These are phyloP conservation scores for Eutrema japonicum DNA, from an alignment of 345 rosid species.

Conservation along the genomic window DNA sequence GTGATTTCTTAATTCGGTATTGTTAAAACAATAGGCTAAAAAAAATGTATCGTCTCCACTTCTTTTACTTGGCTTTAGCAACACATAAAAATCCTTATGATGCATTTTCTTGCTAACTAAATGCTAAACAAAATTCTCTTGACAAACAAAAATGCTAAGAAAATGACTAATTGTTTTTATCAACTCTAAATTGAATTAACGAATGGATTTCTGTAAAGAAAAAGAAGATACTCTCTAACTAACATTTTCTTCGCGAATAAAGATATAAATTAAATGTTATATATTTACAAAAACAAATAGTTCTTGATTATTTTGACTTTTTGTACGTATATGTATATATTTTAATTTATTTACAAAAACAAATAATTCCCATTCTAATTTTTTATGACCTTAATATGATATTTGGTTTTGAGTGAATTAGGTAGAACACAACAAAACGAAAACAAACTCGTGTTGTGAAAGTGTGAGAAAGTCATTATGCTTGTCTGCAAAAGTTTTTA, in stretches of 20 bases:
- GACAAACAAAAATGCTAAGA: too few relatives aligned
- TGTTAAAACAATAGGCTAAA: conserved; percentile 35
- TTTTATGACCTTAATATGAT: too few relatives aligned
- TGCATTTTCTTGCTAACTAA: not conserved
- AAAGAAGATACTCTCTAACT: not conserved
- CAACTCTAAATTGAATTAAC: not conserved
- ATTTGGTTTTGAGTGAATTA: too few relatives aligned
- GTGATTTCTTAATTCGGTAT: conserved; percentile 45
- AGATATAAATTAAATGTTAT: not conserved
- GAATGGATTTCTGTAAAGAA: not conserved
- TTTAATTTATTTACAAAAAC: too few relatives aligned
- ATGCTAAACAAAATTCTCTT: not conserved
- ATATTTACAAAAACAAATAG: not conserved
- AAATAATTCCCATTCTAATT: too few relatives aligned
- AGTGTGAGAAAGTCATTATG: too few relatives aligned
- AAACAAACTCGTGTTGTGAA: too few relatives aligned
- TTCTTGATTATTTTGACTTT: not conserved
- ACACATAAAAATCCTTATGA: not conserved
- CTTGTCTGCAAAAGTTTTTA: too few relatives aligned
- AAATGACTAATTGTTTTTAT: not conserved
- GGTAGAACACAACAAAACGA: too few relatives aligned
- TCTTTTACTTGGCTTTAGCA: conserved; percentile 13
- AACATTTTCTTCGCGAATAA: not conserved
- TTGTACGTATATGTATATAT: not conserved
- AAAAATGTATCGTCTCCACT: conserved; percentile 28